These are phyloP conservation scores for Tylopilus orsonianus DNA, from an alignment of 1,284 basidiomycete species.

Conservation along the genomic window DNA sequence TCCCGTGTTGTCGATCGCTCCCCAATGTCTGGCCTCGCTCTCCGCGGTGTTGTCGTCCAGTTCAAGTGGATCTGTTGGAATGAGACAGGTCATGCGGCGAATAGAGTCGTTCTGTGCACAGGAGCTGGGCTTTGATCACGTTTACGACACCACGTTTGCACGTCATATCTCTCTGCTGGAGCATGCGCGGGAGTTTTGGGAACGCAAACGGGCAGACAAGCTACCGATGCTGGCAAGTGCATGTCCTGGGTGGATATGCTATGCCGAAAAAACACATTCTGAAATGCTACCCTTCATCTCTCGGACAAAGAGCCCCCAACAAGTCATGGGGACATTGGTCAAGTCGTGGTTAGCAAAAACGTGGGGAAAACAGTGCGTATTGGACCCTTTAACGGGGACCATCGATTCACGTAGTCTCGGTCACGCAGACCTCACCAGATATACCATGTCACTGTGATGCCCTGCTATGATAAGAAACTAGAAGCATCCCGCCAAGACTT, in stretches of 20 bases:
- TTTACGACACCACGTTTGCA: slow-evolving; percentile 95
- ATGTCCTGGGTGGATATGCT: slow-evolving; percentile 99
- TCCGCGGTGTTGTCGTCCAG: slow-evolving; percentile 66
- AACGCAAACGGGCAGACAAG: slow-evolving; percentile 50
- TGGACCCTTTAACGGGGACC: slow-evolving; percentile 3
- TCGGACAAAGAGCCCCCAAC: slow-evolving; percentile 89
- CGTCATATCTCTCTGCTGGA: slow-evolving; percentile 85
- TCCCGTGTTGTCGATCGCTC: slow-evolving; percentile 85
- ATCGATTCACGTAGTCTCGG: slow-evolving; percentile 16
- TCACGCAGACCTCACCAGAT: slow-evolving; percentile 70
- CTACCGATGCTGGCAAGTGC: slow-evolving; percentile 94
- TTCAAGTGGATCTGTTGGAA: slow-evolving; percentile 48
- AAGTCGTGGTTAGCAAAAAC: slow-evolving; percentile 78
- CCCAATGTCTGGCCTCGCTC: slow-evolving; percentile 90
- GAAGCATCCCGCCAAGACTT: slow-evolving; percentile 95
- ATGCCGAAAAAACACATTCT: slow-evolving; percentile 95
- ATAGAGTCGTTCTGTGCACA: slow-evolving; percentile 63
- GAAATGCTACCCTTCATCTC: slow-evolving; percentile 93
- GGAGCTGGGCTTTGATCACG: slow-evolving; percentile 68
- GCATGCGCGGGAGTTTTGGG: slow-evolving; percentile 79
- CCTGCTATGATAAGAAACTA: slow-evolving; percentile 99
- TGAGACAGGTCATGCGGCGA: slow-evolving; percentile 64
- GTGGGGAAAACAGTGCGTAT: slow-evolving; percentile 65
- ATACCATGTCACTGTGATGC: slow-evolving; percentile 98
- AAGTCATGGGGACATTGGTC: slow-evolving; percentile 90